Evolutionary conservation across 306 rosid genomes (phyloP).

Genomic region (Castanea mollissima): DNA sequence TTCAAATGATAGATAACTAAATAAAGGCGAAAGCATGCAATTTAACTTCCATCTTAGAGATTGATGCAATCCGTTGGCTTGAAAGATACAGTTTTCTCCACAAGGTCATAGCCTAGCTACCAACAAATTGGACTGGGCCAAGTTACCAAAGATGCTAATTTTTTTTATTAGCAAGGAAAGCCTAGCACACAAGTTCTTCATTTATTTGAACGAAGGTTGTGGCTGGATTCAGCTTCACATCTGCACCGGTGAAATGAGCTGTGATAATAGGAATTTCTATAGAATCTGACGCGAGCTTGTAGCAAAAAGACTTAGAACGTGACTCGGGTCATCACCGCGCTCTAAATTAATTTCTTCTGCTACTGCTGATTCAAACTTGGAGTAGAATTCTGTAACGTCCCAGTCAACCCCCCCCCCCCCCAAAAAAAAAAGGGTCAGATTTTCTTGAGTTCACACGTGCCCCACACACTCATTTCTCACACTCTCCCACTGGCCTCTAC

Average conservation of each 20-base stretch:
- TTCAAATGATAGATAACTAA: too few relatives aligned
- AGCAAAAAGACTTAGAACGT: slow-evolving; percentile 14
- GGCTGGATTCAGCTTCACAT: slow-evolving; percentile 20
- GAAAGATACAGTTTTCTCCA: too few relatives aligned
- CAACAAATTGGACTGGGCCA: slow-evolving; percentile 35
- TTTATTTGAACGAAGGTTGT: slow-evolving; percentile 33
- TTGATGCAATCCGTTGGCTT: too few relatives aligned
- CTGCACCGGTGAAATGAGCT: slow-evolving; percentile 37
- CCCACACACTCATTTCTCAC: too few relatives aligned
- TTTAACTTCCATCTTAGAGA: too few relatives aligned
- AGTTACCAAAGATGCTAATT: slow-evolving; percentile 40
- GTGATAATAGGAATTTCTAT: slow-evolving; percentile 18
- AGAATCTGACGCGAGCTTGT: not conserved
- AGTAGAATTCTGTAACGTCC: slow-evolving; percentile 21
- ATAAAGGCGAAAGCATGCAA: too few relatives aligned
- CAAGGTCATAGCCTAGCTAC: too few relatives aligned
- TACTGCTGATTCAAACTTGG: slow-evolving; percentile 17
- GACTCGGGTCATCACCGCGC: not conserved
- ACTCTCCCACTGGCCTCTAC: too few relatives aligned
- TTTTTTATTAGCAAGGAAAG: not conserved
- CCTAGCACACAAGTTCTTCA: slow-evolving; percentile 30
- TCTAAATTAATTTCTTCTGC: not conserved
- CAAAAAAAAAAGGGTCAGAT: too few relatives aligned
- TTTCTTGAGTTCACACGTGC: too few relatives aligned
- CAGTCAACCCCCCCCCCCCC: too few relatives aligned